Base-by-base conservation (phyloP, 2,329 filamentous ascomycete species). In the Colletotrichum limetticola region DNA sequence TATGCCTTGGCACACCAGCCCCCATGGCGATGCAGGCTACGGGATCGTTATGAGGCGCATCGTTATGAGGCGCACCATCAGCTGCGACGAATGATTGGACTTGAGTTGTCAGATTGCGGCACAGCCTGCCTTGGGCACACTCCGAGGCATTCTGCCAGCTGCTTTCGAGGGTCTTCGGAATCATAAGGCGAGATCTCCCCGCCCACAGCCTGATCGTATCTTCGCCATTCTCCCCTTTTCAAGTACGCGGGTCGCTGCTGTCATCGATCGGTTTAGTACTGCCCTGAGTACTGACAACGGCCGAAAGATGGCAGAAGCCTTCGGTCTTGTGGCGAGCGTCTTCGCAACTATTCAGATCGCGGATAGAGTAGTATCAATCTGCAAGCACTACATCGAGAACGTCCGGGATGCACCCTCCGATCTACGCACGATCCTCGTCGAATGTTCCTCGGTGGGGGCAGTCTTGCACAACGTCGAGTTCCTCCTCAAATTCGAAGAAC, bases 401-500 rank as follows among this genome's bases (percentile, higher is more conserved):
- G 16, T 69, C 0, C 8, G 1, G 0, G 65, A 64, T 1, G 37
- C 52, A 2, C 69, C 58, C 0, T 30, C 37, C 1, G 59, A 64
- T 8, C 52, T 72, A 0, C 35, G 53, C 2, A 6, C 11, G 0
- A 55, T 59, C 1, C 2, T 69, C 0, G 0, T 69, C 2, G 69
- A 69, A 5, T 32, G 9, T 0, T 63, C 30, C 0, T 0, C 53
- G 0, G 0, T 69, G 0, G 64, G 53, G 1, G 1, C 32, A 0
- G 14, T 55, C 1, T 1, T 68, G 1, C 26, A 71, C 0, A 63
- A 7, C 1, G 5, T 71, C 0, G 2, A 63, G 0, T 68, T 63
- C 0, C 2, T 71, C 0, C 7, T 67, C 11, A 8, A 42, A 11
- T 30, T 11, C 5, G 26, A 37, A 7, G 49, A 19, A 0, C 16